phyloP scores from a whole-genome alignment of 305 asterid species.

The Ilex paraguariensis region DNA sequence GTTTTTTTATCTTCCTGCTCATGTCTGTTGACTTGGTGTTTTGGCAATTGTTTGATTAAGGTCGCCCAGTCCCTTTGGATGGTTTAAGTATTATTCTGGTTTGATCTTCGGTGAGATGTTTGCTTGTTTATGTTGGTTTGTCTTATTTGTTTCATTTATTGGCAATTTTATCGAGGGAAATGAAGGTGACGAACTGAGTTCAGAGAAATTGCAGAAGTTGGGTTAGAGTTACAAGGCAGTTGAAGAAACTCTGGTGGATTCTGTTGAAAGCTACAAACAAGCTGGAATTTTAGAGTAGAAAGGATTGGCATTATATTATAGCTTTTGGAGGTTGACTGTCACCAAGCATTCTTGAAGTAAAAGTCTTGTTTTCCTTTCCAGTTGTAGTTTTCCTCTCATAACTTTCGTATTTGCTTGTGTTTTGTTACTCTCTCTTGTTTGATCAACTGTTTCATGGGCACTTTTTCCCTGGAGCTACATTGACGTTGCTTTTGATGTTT shows the following conservation, averaged over 20 bases:
- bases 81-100: not conserved
- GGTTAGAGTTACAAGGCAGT: constrained; percentile 24
- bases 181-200: constrained; percentile 20
- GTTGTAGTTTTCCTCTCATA: not conserved
- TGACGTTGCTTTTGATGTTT: too few species aligned
- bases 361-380: not conserved
- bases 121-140: not conserved
- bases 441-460: too few species aligned
- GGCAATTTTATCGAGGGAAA: constrained; percentile 48
- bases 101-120: too few species aligned
- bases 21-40: too few species aligned
- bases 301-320: not conserved
- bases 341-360: too few species aligned
- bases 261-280: constrained; percentile 57
- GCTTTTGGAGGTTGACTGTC: not conserved
- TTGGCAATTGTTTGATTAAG: constrained; percentile 1
- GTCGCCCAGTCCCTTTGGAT: not conserved
- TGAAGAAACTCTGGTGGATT: constrained; percentile 54
- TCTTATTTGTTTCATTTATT: not conserved
- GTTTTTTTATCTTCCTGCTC: too few species aligned
- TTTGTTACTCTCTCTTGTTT: too few species aligned
- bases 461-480: too few species aligned
- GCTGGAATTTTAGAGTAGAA: constrained; percentile 30
- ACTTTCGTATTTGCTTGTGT: too few species aligned
- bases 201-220: constrained; percentile 53